These are phyloP conservation scores for Lentinula edodes DNA, from an alignment of 768 basidiomycete genomes.

Conservation along the genomic window DNA sequence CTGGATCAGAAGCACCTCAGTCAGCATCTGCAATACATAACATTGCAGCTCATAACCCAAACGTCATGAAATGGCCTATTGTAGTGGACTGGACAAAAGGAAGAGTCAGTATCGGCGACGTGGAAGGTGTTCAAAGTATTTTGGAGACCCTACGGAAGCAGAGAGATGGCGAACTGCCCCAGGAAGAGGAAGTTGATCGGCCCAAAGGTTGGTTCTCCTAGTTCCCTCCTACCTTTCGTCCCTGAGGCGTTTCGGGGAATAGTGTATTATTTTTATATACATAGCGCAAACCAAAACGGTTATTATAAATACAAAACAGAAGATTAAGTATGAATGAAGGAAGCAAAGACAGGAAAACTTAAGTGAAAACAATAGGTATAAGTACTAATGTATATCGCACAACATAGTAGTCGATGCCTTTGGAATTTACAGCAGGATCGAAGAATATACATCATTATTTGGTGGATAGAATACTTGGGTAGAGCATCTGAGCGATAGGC, in stretches of 20 bases:
- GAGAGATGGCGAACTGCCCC: slow-evolving; percentile 57
- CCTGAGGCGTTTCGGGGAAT: background rate
- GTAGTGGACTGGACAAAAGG: slow-evolving; percentile 76
- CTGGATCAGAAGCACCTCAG: slow-evolving; percentile 18
- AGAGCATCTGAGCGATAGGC: background rate
- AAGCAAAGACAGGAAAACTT: background rate
- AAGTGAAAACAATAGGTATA: background rate
- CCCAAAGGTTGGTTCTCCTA: slow-evolving; percentile 9
- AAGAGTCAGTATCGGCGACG: slow-evolving; percentile 56
- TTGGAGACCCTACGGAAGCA: slow-evolving; percentile 60
- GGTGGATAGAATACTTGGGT: background rate
- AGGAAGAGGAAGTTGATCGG: slow-evolving; percentile 20
- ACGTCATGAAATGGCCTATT: slow-evolving; percentile 63
- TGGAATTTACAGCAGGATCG: background rate
- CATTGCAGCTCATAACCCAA: slow-evolving; percentile 50
- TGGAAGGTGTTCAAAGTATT: slow-evolving; percentile 63
- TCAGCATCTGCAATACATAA: slow-evolving; percentile 36
- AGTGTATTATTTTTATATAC: background rate
- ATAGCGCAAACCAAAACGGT: background rate
- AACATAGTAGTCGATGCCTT: background rate
- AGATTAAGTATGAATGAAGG: background rate
- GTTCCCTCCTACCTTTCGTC: background rate
- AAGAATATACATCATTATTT: background rate
- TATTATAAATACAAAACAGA: background rate
- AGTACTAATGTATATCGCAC: background rate